phyloP scores from a whole-genome alignment of 441 rosid genomes.

The Cnidoscolus chayamansa region DNA sequence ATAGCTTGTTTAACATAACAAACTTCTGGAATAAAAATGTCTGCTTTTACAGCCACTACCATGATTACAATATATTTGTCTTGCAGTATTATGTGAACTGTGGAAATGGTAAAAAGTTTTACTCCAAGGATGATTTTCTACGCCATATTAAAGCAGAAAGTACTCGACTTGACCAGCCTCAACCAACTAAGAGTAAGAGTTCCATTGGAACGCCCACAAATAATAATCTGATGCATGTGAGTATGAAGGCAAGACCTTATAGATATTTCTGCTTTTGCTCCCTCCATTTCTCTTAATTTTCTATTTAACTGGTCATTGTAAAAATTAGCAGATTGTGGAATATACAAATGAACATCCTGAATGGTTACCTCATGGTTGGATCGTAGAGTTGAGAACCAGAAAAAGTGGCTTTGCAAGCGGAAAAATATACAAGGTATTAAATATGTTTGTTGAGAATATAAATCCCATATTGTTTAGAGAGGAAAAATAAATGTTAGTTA shows the following conservation, averaged over 20 bases:
- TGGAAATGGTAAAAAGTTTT: conserved; percentile 44
- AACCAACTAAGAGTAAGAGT: conserved; percentile 1
- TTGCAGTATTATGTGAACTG: conserved; percentile 46
- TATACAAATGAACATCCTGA: conserved; percentile 29
- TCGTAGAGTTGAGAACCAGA: conserved; percentile 27
- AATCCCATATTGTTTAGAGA: too few relatives aligned
- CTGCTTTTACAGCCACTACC: background rate
- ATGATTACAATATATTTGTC: conserved; percentile 13
- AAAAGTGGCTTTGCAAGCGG: conserved; percentile 29
- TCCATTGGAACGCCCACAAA: conserved; percentile 16
- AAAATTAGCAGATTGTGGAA: conserved; percentile 24
- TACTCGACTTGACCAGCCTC: conserved; percentile 19
- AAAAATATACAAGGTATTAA: conserved; percentile 37
- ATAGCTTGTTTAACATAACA: background rate
- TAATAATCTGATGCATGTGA: conserved; percentile 27
- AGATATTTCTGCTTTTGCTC: background rate
- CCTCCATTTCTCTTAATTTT: conserved; percentile 13
- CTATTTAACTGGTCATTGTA: conserved; percentile 9
- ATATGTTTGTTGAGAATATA: background rate
- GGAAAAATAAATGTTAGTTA: too few relatives aligned
- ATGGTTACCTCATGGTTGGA: conserved; percentile 48
- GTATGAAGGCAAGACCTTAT: conserved; percentile 18
- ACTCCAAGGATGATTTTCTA: conserved; percentile 48
- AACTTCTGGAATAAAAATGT: conserved; percentile 3
- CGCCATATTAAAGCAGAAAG: conserved; percentile 25